Evolutionary conservation across 2,329 filamentous ascomycete species (phyloP), one percentile per base, ranked within the genome.

Genomic region (Fusarium tjaetaba): DNA sequence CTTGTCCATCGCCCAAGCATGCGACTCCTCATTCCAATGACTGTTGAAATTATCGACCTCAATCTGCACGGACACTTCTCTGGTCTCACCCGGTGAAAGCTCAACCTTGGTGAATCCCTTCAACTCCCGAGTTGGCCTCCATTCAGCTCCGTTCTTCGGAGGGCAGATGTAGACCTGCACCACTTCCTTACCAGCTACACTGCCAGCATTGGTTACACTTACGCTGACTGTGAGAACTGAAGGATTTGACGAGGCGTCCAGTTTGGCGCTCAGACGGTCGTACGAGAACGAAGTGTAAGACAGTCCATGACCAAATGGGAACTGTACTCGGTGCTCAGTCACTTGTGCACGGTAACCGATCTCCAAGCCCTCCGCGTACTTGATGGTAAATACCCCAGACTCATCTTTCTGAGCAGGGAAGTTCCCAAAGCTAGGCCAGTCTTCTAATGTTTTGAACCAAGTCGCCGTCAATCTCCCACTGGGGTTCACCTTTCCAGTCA

Each of bases 61-160:
- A 2, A 56, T 32, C 71, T 73, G 6, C 81, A 89, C 73, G 89
- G 90, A 78, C 18, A 73, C 26, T 7, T 63, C 36, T 6, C 11
- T 38, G 0, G 32, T 46, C 51, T 74, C 58, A 1, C 52, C 52
- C 1, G 61, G 64, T 3, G 63, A 43, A 0, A 74, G 51, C 2
- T 43, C 41, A 3, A 58, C 43, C 39, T 73, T 74, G 8, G n/a
- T 38, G 32, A 74, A 73, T 0, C 61, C 71, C 11, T 73, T 74
- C 1, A 74, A 28, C 24, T 74, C 71, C 24, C 62, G 63, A 8
- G 34, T 10, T 2, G 71, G 71, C 7, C 71, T 73, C 71, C 71
- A 73, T 24, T 55, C n/a, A 41, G 49, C 14, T 24, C 26, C 14
- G 2, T 6, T 15, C 16, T 28, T 5, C 0, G 55, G 36, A 1